Evolutionary conservation across 2,329 filamentous ascomycete species (phyloP), one percentile per base, ranked within the genome.

Genomic region (Trichoderma afroharzianum): DNA sequence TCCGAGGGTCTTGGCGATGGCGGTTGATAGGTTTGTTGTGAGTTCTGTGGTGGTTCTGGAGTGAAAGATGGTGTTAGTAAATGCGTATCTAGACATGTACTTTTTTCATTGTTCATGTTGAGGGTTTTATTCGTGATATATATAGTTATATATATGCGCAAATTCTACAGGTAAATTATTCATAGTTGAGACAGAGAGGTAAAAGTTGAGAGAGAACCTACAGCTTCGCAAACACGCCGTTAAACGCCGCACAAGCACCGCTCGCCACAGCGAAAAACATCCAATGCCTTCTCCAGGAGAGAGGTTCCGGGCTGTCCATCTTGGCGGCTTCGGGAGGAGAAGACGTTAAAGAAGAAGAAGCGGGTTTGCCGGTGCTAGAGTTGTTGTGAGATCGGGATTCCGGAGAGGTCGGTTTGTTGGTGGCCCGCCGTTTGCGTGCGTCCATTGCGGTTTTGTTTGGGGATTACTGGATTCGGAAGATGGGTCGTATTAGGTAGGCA

Each of bases 211-310:
- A n/a, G 24, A 32, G 53, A 85, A n/a, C 88, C 77, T 82, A 93
- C 91, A 96, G 83, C 82, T 95, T 96, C 0, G 93, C 93, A 83
- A 95, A 94, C 6, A 93, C 90, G 72, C 93, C 93, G 76, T 96
- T 96, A 75, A 93, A 91, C 26, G 93, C 92, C 36, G 93, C 93
- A 77, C 92, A 95, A 68, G 88, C 90, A 73, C 93, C 93, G 77
- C 91, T 93, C 63, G 91, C 88, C 55, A 95, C 80, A 55, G 93
- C 92, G 73, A 92, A 87, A 64, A 91, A 82, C 73, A 95, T 86
- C 90, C 90, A 92, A 53, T 69, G 67, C 67, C 53, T 33, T 30
- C 67, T 61, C 67, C 67, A 69, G 2, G 67, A 62, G 1, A 24
- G 4, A 33, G 36, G 11, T 8, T 53, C 39, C 6, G 7, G 39